Evolutionary conservation across 352 stramenopile genomes (phyloP), one percentile per base, ranked within the genome.

Genomic region (Globisporangium viniferum): DNA sequence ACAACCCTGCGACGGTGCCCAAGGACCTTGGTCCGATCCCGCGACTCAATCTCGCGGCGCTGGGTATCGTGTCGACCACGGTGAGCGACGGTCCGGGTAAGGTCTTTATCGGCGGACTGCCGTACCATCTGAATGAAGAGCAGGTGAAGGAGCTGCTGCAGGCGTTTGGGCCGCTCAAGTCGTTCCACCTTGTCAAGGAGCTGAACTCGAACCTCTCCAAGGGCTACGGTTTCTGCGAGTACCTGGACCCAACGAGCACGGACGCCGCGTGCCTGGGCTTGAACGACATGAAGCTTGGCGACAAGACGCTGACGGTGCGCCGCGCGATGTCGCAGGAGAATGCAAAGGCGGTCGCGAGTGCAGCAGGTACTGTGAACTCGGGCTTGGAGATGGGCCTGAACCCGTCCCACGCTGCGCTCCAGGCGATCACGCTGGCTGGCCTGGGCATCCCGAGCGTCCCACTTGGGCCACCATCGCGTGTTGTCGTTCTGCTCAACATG

Each of bases 151-250:
- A 98, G 72, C 75, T 99, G 61, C 80, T 99, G 46, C 82, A 95
- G 73, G 92, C 97, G 1, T 99, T 99, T 78, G 98, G 98, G 1
- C 75, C 85, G 46, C 78, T 98, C 55, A 88, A 95, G 67, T 97
- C 96, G 18, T 99, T 99, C 80, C 95, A 99, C 72, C 84, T 99
- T 53, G 95, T 99, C 49, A 98, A 98, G 72, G 92, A 98, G 59
- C 74, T 94, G 24, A 92, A 89, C 48, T 88, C 86, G 0, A 97
- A 94, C 60, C 75, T 92, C 33, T 98, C 86, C 27, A 99, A 99
- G 78, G 98, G 98, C 64, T 99, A 99, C 78, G 97, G 90, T 33
- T 99, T 99, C 79, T 98, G 97, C 51, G 97, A 99, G 76, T 99
- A 98, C 81, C 76, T 93, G 57, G 95, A 99, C 74, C 76, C 86